A percentile compares a stretch with the other conserved stretches of the same genome.
Conservation (phyloP, 352 stramenopile genomes). For the Globisporangium nagaii region DNA sequence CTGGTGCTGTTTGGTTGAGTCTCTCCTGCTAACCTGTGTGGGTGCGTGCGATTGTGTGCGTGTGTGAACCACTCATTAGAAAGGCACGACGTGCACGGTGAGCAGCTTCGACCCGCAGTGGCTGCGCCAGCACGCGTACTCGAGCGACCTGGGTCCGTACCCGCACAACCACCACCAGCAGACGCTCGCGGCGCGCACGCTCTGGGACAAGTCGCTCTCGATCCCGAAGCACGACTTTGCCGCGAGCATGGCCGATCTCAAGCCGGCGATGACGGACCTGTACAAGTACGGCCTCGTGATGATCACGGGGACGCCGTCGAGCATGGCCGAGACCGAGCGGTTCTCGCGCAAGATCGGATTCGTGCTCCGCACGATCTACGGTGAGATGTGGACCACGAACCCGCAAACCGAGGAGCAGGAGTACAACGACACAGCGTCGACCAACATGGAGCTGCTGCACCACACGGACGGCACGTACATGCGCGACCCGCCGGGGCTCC, state of each 20-base stretch:
- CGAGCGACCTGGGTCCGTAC: slow-evolving; percentile 33
- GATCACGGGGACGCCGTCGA: slow-evolving; percentile 53
- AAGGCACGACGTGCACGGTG: slow-evolving; percentile 40
- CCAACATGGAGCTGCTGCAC: slow-evolving; percentile 76
- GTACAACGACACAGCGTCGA: slow-evolving; percentile 88
- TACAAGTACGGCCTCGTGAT: slow-evolving; percentile 69
- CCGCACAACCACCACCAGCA: slow-evolving; percentile 55
- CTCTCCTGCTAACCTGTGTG: not conserved
- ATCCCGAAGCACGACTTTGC: slow-evolving; percentile 46
- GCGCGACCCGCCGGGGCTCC: slow-evolving; percentile 75
- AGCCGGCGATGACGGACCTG: slow-evolving; percentile 64
- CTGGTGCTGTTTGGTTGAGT: not conserved
- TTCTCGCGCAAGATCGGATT: slow-evolving; percentile 83
- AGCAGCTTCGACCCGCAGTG: slow-evolving; percentile 70
- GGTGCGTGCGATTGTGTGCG: not conserved
- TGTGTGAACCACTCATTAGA: slow-evolving; percentile 16
- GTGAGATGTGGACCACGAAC: slow-evolving; percentile 87
- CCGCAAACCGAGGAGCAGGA: slow-evolving; percentile 53
- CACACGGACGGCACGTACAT: slow-evolving; percentile 90
- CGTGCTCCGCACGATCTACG: slow-evolving; percentile 84
- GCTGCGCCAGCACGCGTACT: slow-evolving; percentile 73
- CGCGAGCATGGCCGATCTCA: slow-evolving; percentile 41
- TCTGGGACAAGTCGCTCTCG: slow-evolving; percentile 46
- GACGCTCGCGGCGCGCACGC: slow-evolving; percentile 34
- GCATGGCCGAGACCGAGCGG: slow-evolving; percentile 76